Evolutionary conservation across 1,284 basidiomycete species (phyloP).

Genomic region (Leccinum variabile): DNA sequence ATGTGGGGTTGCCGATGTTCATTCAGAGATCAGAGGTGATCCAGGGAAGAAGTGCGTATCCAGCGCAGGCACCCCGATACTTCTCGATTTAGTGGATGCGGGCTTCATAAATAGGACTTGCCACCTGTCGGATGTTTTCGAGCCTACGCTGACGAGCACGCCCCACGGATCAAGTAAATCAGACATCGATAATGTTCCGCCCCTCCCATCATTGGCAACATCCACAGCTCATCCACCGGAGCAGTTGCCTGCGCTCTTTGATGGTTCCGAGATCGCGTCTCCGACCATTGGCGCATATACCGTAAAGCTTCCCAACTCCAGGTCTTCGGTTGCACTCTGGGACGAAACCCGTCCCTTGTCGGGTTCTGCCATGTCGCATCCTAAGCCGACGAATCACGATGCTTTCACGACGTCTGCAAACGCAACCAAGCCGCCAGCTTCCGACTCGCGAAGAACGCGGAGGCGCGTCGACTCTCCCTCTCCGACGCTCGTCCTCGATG

Average conservation of each 20-base stretch:
- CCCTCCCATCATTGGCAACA: background rate
- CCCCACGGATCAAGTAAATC: constrained; percentile 9
- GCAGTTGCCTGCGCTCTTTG: background rate
- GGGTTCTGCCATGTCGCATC: background rate
- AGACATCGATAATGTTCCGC: background rate
- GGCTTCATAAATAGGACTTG: background rate
- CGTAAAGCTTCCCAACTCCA: constrained; percentile 22
- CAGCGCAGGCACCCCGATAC: background rate
- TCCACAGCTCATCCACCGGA: background rate
- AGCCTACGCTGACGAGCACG: constrained; percentile 23
- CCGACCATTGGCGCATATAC: constrained; percentile 5
- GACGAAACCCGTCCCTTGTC: background rate
- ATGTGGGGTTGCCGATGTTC: background rate
- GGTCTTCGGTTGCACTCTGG: background rate
- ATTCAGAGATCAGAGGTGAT: background rate
- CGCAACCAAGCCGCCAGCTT: background rate
- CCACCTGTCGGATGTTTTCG: constrained; percentile 9
- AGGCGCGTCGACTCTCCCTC: constrained; percentile 8
- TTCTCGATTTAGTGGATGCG: background rate
- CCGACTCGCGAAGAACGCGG: background rate
- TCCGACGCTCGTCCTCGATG: constrained; percentile 22
- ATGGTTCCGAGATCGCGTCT: constrained; percentile 3
- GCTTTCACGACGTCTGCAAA: background rate
- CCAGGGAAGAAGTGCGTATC: background rate
- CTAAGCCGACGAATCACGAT: background rate